phyloP scores from a whole-genome alignment of 179 eudicot genomes.

The Silene noctiflora region DNA sequence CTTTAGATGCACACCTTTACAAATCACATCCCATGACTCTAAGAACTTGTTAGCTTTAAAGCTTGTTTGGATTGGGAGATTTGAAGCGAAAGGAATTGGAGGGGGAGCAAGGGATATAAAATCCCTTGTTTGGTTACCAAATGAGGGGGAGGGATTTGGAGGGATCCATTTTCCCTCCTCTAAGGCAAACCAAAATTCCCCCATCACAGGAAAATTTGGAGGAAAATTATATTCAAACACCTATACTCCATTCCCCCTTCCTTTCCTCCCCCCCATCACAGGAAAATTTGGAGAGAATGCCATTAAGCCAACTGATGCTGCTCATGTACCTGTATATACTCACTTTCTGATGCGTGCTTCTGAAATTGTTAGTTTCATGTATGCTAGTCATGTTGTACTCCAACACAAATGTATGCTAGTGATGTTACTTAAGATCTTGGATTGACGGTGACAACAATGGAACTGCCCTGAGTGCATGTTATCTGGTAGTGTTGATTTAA shows the following conservation, averaged over 20 bases:
- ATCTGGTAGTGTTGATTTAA: neutral
- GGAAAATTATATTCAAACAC: too few relatives aligned
- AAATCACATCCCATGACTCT: neutral
- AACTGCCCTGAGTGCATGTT: neutral
- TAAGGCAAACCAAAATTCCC: too few relatives aligned
- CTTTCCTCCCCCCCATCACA: too few relatives aligned
- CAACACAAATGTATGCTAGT: conserved; percentile 6
- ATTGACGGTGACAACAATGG: neutral
- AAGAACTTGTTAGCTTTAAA: neutral
- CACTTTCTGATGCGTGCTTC: neutral
- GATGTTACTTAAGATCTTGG: conserved; percentile 1
- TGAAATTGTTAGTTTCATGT: neutral
- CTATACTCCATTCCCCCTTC: too few relatives aligned
- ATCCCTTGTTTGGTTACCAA: too few relatives aligned
- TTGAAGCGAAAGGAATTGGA: too few relatives aligned
- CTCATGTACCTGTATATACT: neutral
- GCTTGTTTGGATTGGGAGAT: too few relatives aligned
- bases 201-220: too few relatives aligned
- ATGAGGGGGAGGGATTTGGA: too few relatives aligned
- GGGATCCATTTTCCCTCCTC: too few relatives aligned
- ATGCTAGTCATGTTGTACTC: neutral
- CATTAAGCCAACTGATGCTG: too few relatives aligned
- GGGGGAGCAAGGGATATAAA: too few relatives aligned
- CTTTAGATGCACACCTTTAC: neutral
- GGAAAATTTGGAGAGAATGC: neutral